Conservation (phyloP, 768 basidiomycete species). For the Lactarius hatsudake region DNA sequence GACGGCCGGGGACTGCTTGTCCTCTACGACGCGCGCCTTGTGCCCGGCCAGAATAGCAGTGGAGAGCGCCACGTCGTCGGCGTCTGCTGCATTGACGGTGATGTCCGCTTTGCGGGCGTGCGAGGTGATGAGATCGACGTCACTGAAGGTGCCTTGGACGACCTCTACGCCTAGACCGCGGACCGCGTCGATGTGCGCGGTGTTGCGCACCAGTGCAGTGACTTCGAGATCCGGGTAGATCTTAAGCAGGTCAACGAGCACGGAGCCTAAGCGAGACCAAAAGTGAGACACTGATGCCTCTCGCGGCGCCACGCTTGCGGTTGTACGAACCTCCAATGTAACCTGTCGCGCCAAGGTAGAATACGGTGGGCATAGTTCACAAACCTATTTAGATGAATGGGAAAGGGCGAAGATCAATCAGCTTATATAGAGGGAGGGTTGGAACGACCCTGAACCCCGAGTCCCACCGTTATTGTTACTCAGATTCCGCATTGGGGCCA, state of each 20-base stretch:
- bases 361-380: conserved; percentile 12
- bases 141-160: conserved; percentile 14
- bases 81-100: conserved; percentile 10
- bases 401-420: not conserved
- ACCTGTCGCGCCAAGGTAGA: conserved; percentile 22
- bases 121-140: conserved; percentile 5
- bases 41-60: conserved; percentile 18
- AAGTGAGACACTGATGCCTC: not conserved
- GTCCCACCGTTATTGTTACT: not conserved
- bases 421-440: not conserved
- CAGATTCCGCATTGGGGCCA: not conserved
- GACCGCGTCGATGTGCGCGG: not conserved
- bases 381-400: not conserved
- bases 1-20: not conserved
- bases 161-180: not conserved
- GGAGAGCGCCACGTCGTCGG: conserved; percentile 11
- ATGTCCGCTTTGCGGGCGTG: conserved; percentile 13
- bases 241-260: conserved; percentile 11
- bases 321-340: conserved; percentile 18
- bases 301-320: not conserved
- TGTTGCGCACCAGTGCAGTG: conserved; percentile 22
- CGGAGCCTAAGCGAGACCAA: conserved; percentile 3
- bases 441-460: not conserved
- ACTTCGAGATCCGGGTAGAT: conserved; percentile 4
- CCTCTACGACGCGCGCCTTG: conserved; percentile 12